Base-by-base conservation (phyloP, 2,329 filamentous ascomycete genomes). In the Ambrosiella xylebori region DNA sequence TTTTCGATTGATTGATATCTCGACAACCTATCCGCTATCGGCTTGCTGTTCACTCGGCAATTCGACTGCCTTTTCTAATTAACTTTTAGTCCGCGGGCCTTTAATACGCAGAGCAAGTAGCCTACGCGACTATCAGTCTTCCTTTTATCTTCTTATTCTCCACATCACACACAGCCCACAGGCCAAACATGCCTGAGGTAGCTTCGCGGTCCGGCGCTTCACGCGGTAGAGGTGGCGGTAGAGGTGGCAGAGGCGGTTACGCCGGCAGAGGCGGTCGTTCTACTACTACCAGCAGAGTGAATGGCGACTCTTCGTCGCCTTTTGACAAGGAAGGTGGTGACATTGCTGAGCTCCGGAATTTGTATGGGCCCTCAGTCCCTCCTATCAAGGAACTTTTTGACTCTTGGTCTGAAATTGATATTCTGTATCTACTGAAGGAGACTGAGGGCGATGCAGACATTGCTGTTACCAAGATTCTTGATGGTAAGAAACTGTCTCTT, bases 321-420 rank as follows among this genome's bases (percentile, higher is more conserved):
- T 74, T 79, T 64, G 79, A 85, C 77, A 41, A 60, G 27, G 90
- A 97, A 67, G 85, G 95, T 70, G 86, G 88, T 70, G 90, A 96
- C 71, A 79, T 97, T 64, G 87, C 85, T 68, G 82, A 94, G 73
- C 82, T 97, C 69, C 94, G 94, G 80, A 89, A 88, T 76, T 83
- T 87, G 70, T 93, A 95, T 69, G 80, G 85, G 66, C 75, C 76
- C 67, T 87, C 91, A 74, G 80, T 95, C 65, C 76, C 77, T 62
- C 82, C 84, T 66, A 82, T 98, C 69, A 89, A 88, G 74, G 90
- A 95, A 71, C 84, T 97, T 74, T 96, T 95, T 75, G 82, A 88
- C 61, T 85, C 89, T 71, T 97, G 91, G 93, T 91, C 89, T 65
- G 88, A 95, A 67, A 88, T 90, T 70, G 91, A 97, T 70, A 81